Evolutionary conservation across 2,329 filamentous ascomycete species (phyloP), one percentile per base, ranked within the genome.

Genomic region (Trichoderma pleuroti): DNA sequence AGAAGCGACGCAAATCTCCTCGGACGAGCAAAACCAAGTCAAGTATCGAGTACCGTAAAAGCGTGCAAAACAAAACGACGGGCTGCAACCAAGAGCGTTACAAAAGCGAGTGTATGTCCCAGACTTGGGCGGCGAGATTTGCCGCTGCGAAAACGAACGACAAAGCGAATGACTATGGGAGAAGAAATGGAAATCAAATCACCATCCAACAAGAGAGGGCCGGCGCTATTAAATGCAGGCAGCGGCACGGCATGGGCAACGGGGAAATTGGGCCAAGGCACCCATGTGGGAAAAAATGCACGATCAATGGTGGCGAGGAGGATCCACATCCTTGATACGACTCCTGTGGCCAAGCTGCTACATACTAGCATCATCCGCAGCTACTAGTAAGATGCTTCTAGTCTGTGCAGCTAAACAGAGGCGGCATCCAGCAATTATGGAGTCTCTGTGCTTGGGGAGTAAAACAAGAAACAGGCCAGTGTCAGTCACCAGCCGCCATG

Each of bases 271-370:
- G 56, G 39, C 42, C 65, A 24, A 61, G 65, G 42, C 28, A 18
- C 46, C 54, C 54, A 26, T 67, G 64, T 42, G 26, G 30, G 42
- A 28, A 32, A 39, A 34, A 59, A n/a, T 39, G 52, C 24, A 34
- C 64, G 64, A 67, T 32, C 21, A 4, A 59, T 57, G 36, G 64
- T 30, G 64, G 36, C 65, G 52, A 60, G 34, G 28, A 68, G 64
- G 65, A 60, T 68, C 65, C 65, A 68, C 65, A 67, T 24, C 64
- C 65, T 60, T 59, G 54, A 60, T 24, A n/a, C 65, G 28, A 52
- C 36, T 14, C 54, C 21, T 28, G 26, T 18, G 14, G 8, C 34
- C 32, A 59, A 24, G 18, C 36, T n/a, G 65, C 59, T 21, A 11
- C 56, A n/a, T 21, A 18, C 26, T 28, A 3, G 26, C 5, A 28